Conservation (phyloP, 108 stramenopile genomes). For the Discostella stelligeroides region DNA sequence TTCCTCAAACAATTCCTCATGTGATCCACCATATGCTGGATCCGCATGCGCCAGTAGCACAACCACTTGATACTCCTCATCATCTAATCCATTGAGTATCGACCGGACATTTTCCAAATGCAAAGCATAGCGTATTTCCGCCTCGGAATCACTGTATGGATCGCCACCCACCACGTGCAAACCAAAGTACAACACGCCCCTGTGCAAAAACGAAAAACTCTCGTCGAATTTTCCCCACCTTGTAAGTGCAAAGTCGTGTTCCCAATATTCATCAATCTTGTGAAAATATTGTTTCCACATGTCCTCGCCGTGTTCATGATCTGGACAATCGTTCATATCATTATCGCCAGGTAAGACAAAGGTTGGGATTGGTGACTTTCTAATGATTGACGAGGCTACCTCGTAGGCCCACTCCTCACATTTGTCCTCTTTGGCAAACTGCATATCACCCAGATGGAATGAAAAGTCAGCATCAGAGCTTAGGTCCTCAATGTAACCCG, state of each 20-base stretch:
- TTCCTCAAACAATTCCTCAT: slow-evolving; percentile 45
- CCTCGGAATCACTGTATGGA: slow-evolving; percentile 44
- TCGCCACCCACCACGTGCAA: slow-evolving; percentile 62
- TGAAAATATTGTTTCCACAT: slow-evolving; percentile 62
- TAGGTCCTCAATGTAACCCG: slow-evolving; percentile 43
- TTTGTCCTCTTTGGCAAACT: slow-evolving; percentile 45
- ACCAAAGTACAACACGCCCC: slow-evolving; percentile 68
- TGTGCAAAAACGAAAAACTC: slow-evolving; percentile 58
- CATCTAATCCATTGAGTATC: slow-evolving; percentile 11
- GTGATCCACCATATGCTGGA: slow-evolving; percentile 24
- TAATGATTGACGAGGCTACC: slow-evolving; percentile 27
- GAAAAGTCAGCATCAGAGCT: slow-evolving; percentile 65
- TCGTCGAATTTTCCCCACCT: slow-evolving; percentile 54
- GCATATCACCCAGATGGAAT: slow-evolving; percentile 78
- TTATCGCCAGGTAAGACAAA: slow-evolving; percentile 77
- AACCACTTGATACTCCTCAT: slow-evolving; percentile 46
- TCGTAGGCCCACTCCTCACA: slow-evolving; percentile 60
- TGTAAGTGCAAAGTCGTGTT: slow-evolving; percentile 32
- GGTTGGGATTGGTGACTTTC: slow-evolving; percentile 51
- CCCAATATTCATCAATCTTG: slow-evolving; percentile 49
- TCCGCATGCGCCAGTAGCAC: slow-evolving; percentile 63
- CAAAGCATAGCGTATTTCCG: slow-evolving; percentile 14
- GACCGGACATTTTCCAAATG: not conserved
- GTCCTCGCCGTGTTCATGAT: slow-evolving; percentile 34
- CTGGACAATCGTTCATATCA: slow-evolving; percentile 75